Evolutionary conservation across 257 asterid genomes (phyloP).

Genomic region (Ocimum tenuiflorum): DNA sequence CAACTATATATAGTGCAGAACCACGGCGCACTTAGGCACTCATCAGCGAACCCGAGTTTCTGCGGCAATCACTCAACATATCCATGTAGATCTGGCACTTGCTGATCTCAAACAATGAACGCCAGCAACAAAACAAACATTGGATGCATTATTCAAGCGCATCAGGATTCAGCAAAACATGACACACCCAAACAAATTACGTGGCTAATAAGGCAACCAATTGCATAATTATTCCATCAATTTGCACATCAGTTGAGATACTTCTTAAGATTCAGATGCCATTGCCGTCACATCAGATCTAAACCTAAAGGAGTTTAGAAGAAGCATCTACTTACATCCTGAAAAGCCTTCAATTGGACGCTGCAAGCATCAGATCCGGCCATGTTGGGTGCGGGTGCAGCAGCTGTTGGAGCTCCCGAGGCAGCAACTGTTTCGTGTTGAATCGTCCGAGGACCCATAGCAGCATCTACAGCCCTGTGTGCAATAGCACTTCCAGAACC

Average conservation of each 20-base stretch:
- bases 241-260: no score
- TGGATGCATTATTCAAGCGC: no score
- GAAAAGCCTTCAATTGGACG: slow-evolving; percentile 69
- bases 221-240: no score
- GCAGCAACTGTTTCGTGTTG: slow-evolving; percentile 70
- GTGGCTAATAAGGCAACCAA: no score
- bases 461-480: slow-evolving; percentile 80
- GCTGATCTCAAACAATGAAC: slow-evolving; percentile 40
- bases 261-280: no score
- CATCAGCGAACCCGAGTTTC: slow-evolving; percentile 50
- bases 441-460: slow-evolving; percentile 79
- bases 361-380: slow-evolving; percentile 60
- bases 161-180: no score
- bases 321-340: slow-evolving; percentile 67
- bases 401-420: slow-evolving; percentile 47
- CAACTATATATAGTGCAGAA: no score
- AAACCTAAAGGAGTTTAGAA: no score
- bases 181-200: no score
- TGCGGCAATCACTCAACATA: slow-evolving; percentile 68
- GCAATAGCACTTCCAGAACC: slow-evolving; percentile 92
- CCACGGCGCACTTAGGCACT: no score
- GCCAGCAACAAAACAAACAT: no score
- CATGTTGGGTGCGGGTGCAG: slow-evolving; percentile 39
- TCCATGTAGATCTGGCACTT: slow-evolving; percentile 88
- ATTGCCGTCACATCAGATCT: no score